A percentile compares a stretch with the other conserved stretches of the same genome.
Conservation (phyloP, 2,329 filamentous ascomycete genomes). For the Clarireedia homoeocarpa region DNA sequence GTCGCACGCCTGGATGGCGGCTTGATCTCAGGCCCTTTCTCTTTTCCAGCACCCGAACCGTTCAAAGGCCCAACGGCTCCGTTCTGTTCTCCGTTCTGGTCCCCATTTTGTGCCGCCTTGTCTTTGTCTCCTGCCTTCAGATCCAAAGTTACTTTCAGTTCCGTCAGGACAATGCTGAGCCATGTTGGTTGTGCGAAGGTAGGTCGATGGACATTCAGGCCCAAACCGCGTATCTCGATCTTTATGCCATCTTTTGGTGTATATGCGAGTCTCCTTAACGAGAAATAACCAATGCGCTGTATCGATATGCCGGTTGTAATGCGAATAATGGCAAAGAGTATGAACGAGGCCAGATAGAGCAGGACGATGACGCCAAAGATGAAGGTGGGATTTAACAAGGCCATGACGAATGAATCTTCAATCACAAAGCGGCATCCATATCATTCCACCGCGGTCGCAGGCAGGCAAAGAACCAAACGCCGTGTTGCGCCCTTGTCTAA, state of each 20-base stretch:
- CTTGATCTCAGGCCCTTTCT: conserved; percentile 16
- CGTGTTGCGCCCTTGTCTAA: not conserved
- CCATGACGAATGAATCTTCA: conserved; percentile 38
- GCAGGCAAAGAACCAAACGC: not conserved
- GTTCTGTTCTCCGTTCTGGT: conserved; percentile 14
- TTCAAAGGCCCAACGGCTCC: conserved; percentile 15
- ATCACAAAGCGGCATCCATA: conserved; percentile 7
- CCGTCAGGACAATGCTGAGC: conserved; percentile 82
- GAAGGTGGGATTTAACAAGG: conserved; percentile 68
- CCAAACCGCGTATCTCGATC: conserved; percentile 82
- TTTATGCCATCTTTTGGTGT: conserved; percentile 81
- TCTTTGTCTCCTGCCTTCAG: conserved; percentile 54
- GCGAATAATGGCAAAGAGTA: conserved; percentile 85
- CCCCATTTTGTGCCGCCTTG: conserved; percentile 17
- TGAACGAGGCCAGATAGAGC: conserved; percentile 83
- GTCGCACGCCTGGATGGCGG: conserved; percentile 17
- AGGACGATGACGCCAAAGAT: conserved; percentile 79
- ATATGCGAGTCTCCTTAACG: conserved; percentile 83
- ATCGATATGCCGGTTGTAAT: conserved; percentile 93
- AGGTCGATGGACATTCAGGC: conserved; percentile 81
- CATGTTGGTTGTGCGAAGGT: conserved; percentile 97
- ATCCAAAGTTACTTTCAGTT: conserved; percentile 78
- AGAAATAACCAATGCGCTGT: conserved; percentile 88
- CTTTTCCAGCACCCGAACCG: conserved; percentile 12
- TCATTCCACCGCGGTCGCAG: not conserved